Evolutionary conservation across 441 rosid species (phyloP).

Genomic region (Syzygium malaccense): DNA sequence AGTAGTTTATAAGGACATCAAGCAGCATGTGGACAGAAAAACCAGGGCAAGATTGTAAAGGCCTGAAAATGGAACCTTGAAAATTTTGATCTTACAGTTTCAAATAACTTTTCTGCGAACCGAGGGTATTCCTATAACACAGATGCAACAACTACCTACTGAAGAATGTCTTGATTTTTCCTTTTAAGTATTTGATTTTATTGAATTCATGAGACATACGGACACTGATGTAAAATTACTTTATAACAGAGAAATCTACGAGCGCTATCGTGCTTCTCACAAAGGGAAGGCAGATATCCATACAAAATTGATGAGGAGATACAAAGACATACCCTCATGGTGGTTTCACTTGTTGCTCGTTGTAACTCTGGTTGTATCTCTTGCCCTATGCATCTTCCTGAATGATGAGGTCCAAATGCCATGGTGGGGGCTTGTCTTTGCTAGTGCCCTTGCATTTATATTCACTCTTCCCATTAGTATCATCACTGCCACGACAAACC

Average conservation of each 20-base stretch:
- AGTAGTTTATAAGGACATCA: neutral
- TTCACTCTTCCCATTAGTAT: conserved; percentile 87
- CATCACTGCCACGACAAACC: conserved; percentile 85
- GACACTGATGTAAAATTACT: neutral
- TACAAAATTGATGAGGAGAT: conserved; percentile 68
- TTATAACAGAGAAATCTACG: conserved; percentile 52
- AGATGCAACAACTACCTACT: neutral
- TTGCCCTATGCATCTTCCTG: conserved; percentile 50
- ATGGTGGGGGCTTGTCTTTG: conserved; percentile 86
- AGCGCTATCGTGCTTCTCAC: conserved; percentile 52
- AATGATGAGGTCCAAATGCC: conserved; percentile 77
- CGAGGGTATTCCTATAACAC: neutral
- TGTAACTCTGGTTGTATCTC: conserved; percentile 38
- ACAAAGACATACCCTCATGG: conserved; percentile 86
- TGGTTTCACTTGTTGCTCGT: conserved; percentile 64
- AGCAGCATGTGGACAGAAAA: neutral
- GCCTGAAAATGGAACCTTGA: neutral
- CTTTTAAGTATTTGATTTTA: neutral
- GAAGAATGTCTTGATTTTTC: neutral
- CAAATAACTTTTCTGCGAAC: neutral
- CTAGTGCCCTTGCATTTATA: conserved; percentile 60
- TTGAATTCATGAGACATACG: neutral
- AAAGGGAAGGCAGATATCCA: conserved; percentile 72
- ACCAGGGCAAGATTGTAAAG: neutral
- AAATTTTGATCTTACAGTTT: neutral